Evolutionary conservation across 495 filamentous ascomycete genomes (phyloP).

Genomic region (Annulohypoxylon stygium): DNA sequence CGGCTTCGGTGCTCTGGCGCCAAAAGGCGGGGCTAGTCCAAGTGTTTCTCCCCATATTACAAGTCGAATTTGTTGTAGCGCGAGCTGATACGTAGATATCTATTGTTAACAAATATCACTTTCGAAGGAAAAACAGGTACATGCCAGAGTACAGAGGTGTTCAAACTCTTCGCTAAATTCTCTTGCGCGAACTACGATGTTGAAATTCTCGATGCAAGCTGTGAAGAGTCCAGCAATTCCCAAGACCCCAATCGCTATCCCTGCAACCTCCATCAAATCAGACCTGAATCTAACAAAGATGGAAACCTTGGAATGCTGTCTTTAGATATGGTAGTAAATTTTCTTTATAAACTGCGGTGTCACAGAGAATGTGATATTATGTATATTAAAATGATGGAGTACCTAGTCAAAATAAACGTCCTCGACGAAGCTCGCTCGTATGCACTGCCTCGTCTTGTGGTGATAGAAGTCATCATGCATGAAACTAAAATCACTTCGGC

Average conservation of each 20-base stretch:
- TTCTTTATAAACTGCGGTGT: too few species aligned
- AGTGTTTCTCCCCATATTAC: slow-evolving; percentile 18
- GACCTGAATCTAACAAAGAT: background rate
- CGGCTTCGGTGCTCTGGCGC: background rate
- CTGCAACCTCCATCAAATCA: background rate
- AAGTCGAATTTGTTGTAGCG: slow-evolving; percentile 11
- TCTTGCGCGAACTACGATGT: slow-evolving; percentile 18
- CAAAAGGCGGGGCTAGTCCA: slow-evolving; percentile 1
- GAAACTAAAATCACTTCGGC: too few species aligned
- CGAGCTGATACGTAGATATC: background rate
- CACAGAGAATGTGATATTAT: too few species aligned
- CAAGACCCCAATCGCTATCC: slow-evolving; percentile 2
- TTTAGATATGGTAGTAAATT: background rate
- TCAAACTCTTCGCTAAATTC: slow-evolving; percentile 19
- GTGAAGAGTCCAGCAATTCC: slow-evolving; percentile 14
- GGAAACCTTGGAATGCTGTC: background rate
- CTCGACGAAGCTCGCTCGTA: too few species aligned
- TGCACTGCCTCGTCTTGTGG: too few species aligned
- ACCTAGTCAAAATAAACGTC: too few species aligned
- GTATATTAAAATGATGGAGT: too few species aligned
- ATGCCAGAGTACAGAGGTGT: slow-evolving; percentile 10
- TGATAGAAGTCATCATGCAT: too few species aligned
- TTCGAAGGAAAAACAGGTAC: background rate
- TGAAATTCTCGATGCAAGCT: slow-evolving; percentile 14
- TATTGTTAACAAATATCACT: background rate